Conservation (phyloP, 1,139 yeast species). For the Waltiozyma sp. region DNA sequence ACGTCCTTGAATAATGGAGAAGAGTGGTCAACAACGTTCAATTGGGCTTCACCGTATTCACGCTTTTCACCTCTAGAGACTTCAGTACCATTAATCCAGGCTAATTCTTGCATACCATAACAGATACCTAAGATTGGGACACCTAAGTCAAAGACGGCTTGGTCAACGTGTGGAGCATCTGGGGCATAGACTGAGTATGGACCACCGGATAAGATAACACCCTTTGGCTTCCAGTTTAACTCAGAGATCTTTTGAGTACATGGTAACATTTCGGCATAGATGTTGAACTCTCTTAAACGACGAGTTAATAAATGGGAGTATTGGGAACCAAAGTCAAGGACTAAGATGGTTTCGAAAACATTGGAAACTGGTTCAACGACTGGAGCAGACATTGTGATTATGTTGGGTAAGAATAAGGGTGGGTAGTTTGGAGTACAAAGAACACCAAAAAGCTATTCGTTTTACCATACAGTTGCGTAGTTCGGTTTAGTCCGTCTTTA, state of each 20-base stretch:
- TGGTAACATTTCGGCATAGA: slow-evolving; percentile 98
- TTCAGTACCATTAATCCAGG: slow-evolving; percentile 95
- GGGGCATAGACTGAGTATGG: slow-evolving; percentile 95
- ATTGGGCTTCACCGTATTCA: slow-evolving; percentile 94
- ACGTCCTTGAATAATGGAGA: slow-evolving; percentile 79
- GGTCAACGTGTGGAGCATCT: slow-evolving; percentile 97
- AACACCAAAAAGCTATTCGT: neutral
- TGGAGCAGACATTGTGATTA: slow-evolving; percentile 12
- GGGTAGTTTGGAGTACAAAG: neutral
- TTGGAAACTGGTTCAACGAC: slow-evolving; percentile 43
- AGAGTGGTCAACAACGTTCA: slow-evolving; percentile 56
- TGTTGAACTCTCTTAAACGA: slow-evolving; percentile 94
- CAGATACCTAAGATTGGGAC: slow-evolving; percentile 97
- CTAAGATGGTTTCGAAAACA: slow-evolving; percentile 92
- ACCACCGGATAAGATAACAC: slow-evolving; percentile 92
- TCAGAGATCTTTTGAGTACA: slow-evolving; percentile 95
- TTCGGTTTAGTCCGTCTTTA: neutral
- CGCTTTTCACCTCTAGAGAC: slow-evolving; percentile 96
- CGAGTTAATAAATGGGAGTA: slow-evolving; percentile 95
- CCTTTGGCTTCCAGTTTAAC: slow-evolving; percentile 89
- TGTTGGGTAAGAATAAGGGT: neutral
- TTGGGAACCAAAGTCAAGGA: slow-evolving; percentile 96
- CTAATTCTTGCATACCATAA: slow-evolving; percentile 98
- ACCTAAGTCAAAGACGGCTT: slow-evolving; percentile 74
- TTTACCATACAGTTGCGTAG: too few species aligned